These are phyloP conservation scores for Eimeria brunetti DNA, from an alignment of 169 alveolate species.

Conservation along the genomic window DNA sequence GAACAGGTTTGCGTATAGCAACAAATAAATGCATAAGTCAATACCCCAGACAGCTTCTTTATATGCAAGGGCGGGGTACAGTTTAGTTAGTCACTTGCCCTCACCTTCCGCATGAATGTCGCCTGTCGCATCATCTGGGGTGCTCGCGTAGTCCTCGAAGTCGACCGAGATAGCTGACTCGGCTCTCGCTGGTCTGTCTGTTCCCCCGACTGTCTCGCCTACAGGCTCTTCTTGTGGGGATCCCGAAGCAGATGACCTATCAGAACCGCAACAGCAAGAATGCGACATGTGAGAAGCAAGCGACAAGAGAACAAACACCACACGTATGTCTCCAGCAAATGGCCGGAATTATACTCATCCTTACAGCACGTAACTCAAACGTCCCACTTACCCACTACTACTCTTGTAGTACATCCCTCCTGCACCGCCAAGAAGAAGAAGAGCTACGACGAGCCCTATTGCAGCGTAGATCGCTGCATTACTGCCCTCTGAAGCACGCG, in stretches of 20 bases:
- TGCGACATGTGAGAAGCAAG: neutral
- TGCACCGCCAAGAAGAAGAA: constrained; percentile 38
- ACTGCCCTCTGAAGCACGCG: constrained; percentile 37
- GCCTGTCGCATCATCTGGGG: constrained; percentile 69
- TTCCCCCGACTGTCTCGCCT: constrained; percentile 55
- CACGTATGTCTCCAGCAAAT: neutral
- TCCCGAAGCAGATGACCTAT: neutral
- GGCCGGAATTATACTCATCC: neutral
- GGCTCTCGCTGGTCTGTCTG: constrained; percentile 24
- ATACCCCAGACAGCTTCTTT: neutral
- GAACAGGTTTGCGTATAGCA: neutral
- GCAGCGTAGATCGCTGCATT: constrained; percentile 39
- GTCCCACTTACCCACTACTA: neutral
- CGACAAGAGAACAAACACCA: neutral
- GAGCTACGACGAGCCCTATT: neutral
- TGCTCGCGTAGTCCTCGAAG: constrained; percentile 64
- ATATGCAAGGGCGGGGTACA: neutral
- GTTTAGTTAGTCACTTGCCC: neutral
- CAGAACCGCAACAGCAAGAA: neutral
- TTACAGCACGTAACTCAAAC: neutral
- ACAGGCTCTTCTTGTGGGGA: neutral
- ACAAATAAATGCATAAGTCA: neutral
- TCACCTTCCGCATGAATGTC: constrained; percentile 60
- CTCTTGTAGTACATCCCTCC: constrained; percentile 61
- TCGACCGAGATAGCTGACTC: constrained; percentile 65